phyloP scores from a whole-genome alignment of 768 basidiomycete genomes.

The Pisolithus albus region DNA sequence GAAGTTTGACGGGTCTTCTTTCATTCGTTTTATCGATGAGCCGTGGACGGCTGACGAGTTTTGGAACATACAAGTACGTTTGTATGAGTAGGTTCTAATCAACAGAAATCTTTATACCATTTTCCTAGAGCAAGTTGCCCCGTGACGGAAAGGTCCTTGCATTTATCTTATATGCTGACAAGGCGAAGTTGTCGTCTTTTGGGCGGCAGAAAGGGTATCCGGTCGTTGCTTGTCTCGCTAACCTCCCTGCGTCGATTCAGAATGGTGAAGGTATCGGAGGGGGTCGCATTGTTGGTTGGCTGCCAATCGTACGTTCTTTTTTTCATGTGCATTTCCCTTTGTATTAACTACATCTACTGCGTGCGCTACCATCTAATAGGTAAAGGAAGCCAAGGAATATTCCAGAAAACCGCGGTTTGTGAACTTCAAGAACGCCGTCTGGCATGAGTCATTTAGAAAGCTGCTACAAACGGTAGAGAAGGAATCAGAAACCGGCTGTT shows the following conservation, averaged over 20 bases:
- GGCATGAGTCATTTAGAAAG: slow-evolving; percentile 5
- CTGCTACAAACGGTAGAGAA: slow-evolving; percentile 1
- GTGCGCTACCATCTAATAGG: background rate
- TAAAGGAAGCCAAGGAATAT: slow-evolving; percentile 1
- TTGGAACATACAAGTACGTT: slow-evolving; percentile 33
- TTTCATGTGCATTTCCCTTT: background rate
- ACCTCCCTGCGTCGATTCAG: slow-evolving; percentile 26
- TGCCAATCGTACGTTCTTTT: slow-evolving; percentile 27
- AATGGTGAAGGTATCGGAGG: slow-evolving; percentile 32
- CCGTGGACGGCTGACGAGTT: slow-evolving; percentile 33
- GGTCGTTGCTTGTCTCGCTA: slow-evolving; percentile 27
- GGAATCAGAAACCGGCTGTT: background rate
- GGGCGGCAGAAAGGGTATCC: slow-evolving; percentile 34
- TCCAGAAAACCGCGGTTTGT: background rate
- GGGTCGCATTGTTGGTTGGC: slow-evolving; percentile 32
- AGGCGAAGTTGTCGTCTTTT: slow-evolving; percentile 32
- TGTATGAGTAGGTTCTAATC: too few species aligned
- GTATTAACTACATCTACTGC: background rate
- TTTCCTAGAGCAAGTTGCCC: background rate
- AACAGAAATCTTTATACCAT: background rate
- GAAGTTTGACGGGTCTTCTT: slow-evolving; percentile 21
- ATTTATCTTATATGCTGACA: slow-evolving; percentile 34
- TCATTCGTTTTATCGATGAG: slow-evolving; percentile 27
- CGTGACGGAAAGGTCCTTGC: slow-evolving; percentile 19
- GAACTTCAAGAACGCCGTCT: slow-evolving; percentile 8